Evolutionary conservation across 177 flowering plant species (phyloP).

Genomic region (Vitis hybrid): DNA sequence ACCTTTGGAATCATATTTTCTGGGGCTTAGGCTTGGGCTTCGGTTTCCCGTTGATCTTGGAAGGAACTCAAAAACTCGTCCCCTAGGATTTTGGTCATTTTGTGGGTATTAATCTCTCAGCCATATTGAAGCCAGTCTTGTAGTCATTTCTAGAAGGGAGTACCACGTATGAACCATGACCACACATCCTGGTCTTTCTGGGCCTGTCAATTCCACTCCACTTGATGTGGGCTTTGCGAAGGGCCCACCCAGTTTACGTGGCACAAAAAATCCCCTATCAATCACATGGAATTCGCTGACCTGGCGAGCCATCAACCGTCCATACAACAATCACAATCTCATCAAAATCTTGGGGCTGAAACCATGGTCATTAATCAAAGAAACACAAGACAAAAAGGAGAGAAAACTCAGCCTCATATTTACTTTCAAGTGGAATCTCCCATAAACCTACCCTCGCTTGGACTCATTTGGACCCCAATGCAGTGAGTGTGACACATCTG

Average conservation of each 20-base stretch:
- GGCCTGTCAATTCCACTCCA: neutral
- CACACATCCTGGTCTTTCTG: conserved; percentile 4
- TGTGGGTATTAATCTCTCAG: too few species aligned
- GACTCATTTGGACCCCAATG: neutral
- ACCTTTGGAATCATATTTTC: too few species aligned
- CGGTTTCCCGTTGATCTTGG: too few species aligned
- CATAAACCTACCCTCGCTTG: neutral
- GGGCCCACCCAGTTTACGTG: conserved; percentile 4
- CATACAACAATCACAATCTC: neutral
- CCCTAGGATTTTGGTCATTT: too few species aligned
- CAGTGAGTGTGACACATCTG: conserved; percentile 9
- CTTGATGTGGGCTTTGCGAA: neutral
- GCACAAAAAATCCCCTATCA: neutral
- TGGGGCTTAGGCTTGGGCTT: too few species aligned
- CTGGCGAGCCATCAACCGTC: conserved; percentile 7
- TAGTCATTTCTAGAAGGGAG: neutral
- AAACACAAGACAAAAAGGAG: neutral
- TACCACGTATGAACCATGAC: neutral
- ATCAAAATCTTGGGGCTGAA: neutral
- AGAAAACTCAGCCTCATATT: conserved; percentile 23
- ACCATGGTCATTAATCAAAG: conserved; percentile 19
- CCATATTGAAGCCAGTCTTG: neutral
- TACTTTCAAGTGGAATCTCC: conserved; percentile 7
- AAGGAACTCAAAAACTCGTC: too few species aligned
- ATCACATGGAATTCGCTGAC: neutral